These are phyloP conservation scores for Zygotorulaspora sp. DNA, from an alignment of 805 yeast genomes.

Conservation along the genomic window DNA sequence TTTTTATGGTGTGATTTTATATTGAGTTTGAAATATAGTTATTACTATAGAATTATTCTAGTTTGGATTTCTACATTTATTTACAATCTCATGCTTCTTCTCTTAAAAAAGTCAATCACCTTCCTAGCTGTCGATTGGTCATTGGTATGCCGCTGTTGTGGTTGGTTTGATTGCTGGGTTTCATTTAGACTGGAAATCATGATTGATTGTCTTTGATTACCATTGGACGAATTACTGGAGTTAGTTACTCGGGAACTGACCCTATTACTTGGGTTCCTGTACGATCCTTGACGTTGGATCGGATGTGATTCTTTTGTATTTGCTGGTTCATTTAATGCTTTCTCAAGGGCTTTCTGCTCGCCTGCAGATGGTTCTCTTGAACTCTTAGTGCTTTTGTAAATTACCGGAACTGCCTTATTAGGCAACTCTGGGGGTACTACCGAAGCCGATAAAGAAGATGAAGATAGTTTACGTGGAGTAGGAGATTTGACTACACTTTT, in stretches of 20 bases:
- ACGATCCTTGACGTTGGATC: conserved; percentile 1
- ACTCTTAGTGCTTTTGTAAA: conserved; percentile 1
- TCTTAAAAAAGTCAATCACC: conserved; percentile 73
- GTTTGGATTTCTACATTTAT: too few relatives aligned
- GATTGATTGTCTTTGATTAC: conserved; percentile 13
- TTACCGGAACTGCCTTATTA: conserved; percentile 1
- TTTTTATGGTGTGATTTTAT: conserved; percentile 4
- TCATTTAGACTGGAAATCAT: conserved; percentile 12
- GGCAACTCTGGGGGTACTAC: background rate
- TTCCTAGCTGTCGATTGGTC: conserved; percentile 69
- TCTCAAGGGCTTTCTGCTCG: background rate
- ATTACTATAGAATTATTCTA: too few relatives aligned
- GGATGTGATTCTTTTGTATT: background rate
- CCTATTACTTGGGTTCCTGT: background rate
- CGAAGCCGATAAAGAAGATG: conserved; percentile 1
- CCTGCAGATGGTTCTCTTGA: conserved; percentile 3
- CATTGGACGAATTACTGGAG: background rate
- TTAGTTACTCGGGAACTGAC: background rate
- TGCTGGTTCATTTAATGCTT: background rate
- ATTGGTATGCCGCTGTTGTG: conserved; percentile 38
- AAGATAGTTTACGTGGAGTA: conserved; percentile 2
- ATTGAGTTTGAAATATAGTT: too few relatives aligned
- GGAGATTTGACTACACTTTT: conserved; percentile 1
- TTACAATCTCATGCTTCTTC: conserved; percentile 46
- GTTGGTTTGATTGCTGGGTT: background rate